These are phyloP conservation scores for Verticillium longisporum DNA, from an alignment of 2,329 filamentous ascomycete species.

Conservation along the genomic window DNA sequence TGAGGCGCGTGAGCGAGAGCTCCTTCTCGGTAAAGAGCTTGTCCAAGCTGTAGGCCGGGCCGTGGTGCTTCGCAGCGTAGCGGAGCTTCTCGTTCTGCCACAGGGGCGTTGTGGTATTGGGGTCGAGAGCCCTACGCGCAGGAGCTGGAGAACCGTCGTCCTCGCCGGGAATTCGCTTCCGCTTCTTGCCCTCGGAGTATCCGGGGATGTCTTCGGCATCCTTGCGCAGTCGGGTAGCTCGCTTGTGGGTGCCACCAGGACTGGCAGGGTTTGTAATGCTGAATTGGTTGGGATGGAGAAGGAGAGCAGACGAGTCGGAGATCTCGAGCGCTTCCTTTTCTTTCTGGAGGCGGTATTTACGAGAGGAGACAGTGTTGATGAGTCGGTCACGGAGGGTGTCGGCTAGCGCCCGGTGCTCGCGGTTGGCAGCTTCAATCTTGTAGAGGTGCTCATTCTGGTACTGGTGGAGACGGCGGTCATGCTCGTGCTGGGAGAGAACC, in stretches of 20 bases:
- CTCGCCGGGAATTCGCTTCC: constrained; percentile 53
- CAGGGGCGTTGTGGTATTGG: constrained; percentile 50
- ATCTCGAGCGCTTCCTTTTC: constrained; percentile 65
- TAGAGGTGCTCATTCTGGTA: constrained; percentile 54
- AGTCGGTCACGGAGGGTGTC: constrained; percentile 57
- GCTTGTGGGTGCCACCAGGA: constrained; percentile 58
- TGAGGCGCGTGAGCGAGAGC: constrained; percentile 58
- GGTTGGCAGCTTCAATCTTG: constrained; percentile 54
- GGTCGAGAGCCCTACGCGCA: constrained; percentile 47
- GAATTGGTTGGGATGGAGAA: constrained; percentile 63
- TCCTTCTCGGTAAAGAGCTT: constrained; percentile 68
- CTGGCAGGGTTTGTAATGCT: constrained; percentile 58
- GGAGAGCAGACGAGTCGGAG: constrained; percentile 56
- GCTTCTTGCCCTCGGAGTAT: constrained; percentile 52
- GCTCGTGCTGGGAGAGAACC: constrained; percentile 44
- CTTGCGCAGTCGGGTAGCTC: constrained; percentile 54
- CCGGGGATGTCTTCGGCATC: constrained; percentile 52
- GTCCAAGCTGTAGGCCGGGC: constrained; percentile 58
- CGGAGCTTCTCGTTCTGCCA: constrained; percentile 57
- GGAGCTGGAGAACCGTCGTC: constrained; percentile 59
- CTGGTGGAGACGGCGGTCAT: constrained; percentile 54
- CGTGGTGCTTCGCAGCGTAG: constrained; percentile 46
- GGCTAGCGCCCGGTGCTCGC: constrained; percentile 53
- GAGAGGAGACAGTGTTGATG: constrained; percentile 57
- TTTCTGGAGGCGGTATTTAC: constrained; percentile 56